phyloP scores from a whole-genome alignment of 176 grass and related monocot species.

The Guadua angustifolia region DNA sequence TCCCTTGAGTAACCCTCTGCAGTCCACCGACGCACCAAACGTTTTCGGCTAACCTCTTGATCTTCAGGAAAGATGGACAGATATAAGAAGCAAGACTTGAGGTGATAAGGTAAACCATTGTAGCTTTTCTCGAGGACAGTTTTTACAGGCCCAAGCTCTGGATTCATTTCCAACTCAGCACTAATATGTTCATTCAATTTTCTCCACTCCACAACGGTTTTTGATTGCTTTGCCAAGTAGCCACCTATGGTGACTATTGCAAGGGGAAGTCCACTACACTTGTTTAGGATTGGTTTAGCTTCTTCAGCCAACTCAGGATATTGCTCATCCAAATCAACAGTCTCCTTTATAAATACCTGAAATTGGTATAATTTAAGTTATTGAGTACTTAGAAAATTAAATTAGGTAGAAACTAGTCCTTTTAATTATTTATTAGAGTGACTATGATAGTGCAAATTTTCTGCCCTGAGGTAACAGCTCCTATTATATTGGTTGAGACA shows the following conservation, averaged over 20 bases:
- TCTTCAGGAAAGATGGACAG: constrained; percentile 32
- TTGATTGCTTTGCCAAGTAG: background rate
- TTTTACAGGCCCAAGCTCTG: background rate
- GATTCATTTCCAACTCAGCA: constrained; percentile 6
- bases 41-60: background rate
- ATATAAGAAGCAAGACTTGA: constrained; percentile 11
- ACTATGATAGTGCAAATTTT: too few relatives aligned
- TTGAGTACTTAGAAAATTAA: background rate
- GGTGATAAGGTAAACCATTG: constrained; percentile 37
- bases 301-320: background rate
- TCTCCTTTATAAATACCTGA: background rate
- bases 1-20: constrained; percentile 23
- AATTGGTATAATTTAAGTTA: background rate
- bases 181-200: constrained; percentile 11
- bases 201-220: constrained; percentile 29
- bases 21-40: constrained; percentile 36
- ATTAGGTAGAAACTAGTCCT: too few relatives aligned
- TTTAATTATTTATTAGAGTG: too few relatives aligned
- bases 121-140: constrained; percentile 26
- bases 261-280: constrained; percentile 34
- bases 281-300: constrained; percentile 6
- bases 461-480: too few relatives aligned
- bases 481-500: too few relatives aligned
- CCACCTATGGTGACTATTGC: constrained; percentile 50
- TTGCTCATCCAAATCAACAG: background rate